Percentiles rank a stretch among this genome's conserved stretches.
Conservation (phyloP, 768 basidiomycete genomes). For the Strobilomyces echinocephalus region DNA sequence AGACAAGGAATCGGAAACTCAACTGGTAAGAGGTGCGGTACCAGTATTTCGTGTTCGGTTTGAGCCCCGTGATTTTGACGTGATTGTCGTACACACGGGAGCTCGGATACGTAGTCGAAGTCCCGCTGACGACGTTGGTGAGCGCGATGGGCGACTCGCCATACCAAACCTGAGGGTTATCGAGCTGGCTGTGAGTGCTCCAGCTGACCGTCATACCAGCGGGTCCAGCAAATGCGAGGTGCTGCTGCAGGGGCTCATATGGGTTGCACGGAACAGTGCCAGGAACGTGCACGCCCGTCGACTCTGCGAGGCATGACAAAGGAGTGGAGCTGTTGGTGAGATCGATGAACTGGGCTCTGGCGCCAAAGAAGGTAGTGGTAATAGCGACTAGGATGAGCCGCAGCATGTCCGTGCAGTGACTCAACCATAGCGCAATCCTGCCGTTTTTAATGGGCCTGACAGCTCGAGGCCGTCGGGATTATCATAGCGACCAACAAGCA, state of each 20-base stretch:
- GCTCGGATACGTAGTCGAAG: conserved; percentile 20
- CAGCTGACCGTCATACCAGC: conserved; percentile 28
- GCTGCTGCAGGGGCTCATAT: conserved; percentile 25
- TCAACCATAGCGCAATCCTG: background rate
- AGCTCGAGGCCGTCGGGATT: too few relatives aligned
- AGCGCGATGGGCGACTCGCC: conserved; percentile 18
- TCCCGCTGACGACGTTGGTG: conserved; percentile 17
- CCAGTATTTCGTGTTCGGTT: conserved; percentile 24
- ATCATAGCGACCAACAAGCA: too few relatives aligned
- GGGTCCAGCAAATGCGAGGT: conserved; percentile 21
- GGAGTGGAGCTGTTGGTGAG: conserved; percentile 8
- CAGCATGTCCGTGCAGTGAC: conserved; percentile 1
- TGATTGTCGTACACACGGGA: conserved; percentile 29
- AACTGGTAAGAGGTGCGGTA: conserved; percentile 27
- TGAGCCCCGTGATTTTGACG: conserved; percentile 23
- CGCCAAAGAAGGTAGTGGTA: conserved; percentile 6
- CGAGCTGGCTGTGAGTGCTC: conserved; percentile 20
- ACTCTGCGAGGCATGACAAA: conserved; percentile 24
- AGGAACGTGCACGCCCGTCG: conserved; percentile 26
- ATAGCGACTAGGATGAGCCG: conserved; percentile 4
- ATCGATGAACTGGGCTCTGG: conserved; percentile 14
- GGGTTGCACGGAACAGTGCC: conserved; percentile 27
- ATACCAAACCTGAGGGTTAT: conserved; percentile 23
- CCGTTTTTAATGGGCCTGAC: too few relatives aligned
- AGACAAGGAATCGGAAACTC: background rate